Evolutionary conservation across 106 monocot genomes (phyloP).

Genomic region (Dioscorea dumetorum): DNA sequence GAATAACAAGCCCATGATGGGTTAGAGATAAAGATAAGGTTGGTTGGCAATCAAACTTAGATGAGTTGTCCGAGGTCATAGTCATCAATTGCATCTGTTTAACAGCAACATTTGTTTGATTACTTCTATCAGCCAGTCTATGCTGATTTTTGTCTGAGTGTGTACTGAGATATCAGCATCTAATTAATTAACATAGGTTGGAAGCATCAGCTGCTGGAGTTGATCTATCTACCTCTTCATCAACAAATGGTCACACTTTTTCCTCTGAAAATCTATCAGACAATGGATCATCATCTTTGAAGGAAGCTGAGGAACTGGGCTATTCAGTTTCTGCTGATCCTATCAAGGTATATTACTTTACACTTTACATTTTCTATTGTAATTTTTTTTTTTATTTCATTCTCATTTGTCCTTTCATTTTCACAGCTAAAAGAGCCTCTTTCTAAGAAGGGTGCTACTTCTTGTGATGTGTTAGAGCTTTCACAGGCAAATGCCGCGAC

Average conservation of each 20-base stretch:
- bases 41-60: too few species aligned
- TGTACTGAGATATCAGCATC: too few species aligned
- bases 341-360: conserved; percentile 22
- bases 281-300: conserved; percentile 17
- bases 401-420: background rate
- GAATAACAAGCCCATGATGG: too few species aligned
- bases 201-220: conserved; percentile 68
- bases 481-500: conserved; percentile 41
- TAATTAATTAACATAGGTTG: conserved; percentile 30
- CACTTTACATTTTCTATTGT: background rate
- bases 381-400: background rate
- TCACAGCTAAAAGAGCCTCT: conserved; percentile 12
- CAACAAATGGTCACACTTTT: conserved; percentile 13
- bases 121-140: too few species aligned
- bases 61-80: too few species aligned
- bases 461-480: conserved; percentile 43
- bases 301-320: background rate
- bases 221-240: conserved; percentile 26
- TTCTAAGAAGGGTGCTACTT: conserved; percentile 3
- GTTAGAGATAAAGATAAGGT: too few species aligned
- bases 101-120: too few species aligned
- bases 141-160: too few species aligned
- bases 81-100: too few species aligned
- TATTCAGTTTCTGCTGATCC: conserved; percentile 2
- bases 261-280: conserved; percentile 17